Conservation (phyloP, 345 rosid genomes). For the Citrus cavaleriei region DNA sequence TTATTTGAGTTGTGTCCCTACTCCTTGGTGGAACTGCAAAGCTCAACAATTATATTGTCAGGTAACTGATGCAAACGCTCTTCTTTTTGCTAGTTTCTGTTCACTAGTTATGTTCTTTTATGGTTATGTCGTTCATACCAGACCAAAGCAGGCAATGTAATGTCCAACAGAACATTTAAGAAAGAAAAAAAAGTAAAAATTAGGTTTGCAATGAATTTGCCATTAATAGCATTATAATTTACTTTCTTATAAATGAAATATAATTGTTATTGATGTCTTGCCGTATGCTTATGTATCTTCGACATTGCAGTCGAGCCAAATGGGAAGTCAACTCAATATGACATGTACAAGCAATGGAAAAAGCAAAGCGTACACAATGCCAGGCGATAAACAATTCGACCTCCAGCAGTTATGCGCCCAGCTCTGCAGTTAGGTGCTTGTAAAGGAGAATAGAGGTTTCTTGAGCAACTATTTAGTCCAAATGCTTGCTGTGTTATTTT, state of each 20-base stretch:
- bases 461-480: neutral
- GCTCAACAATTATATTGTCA: slow-evolving; percentile 42
- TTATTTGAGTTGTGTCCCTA: slow-evolving; percentile 78
- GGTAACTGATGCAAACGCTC: slow-evolving; percentile 34
- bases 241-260: neutral
- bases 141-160: neutral
- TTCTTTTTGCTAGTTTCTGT: neutral
- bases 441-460: slow-evolving; percentile 1
- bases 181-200: neutral
- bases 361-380: slow-evolving; percentile 31
- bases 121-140: neutral
- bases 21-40: slow-evolving; percentile 80
- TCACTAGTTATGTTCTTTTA: no score
- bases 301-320: slow-evolving; percentile 46
- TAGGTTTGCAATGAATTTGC: no score
- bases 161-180: neutral
- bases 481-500: neutral
- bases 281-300: neutral
- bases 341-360: slow-evolving; percentile 58
- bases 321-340: slow-evolving; percentile 51
- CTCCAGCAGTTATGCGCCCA: slow-evolving; percentile 49
- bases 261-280: neutral
- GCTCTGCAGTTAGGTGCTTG: slow-evolving; percentile 47
- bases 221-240: no score
- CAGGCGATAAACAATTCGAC: slow-evolving; percentile 14